Percentiles rank a stretch among this genome's conserved stretches.
These are phyloP conservation scores for Aureobasidium sp. DNA, from an alignment of 2,329 filamentous ascomycete genomes.

Conservation along the genomic window DNA sequence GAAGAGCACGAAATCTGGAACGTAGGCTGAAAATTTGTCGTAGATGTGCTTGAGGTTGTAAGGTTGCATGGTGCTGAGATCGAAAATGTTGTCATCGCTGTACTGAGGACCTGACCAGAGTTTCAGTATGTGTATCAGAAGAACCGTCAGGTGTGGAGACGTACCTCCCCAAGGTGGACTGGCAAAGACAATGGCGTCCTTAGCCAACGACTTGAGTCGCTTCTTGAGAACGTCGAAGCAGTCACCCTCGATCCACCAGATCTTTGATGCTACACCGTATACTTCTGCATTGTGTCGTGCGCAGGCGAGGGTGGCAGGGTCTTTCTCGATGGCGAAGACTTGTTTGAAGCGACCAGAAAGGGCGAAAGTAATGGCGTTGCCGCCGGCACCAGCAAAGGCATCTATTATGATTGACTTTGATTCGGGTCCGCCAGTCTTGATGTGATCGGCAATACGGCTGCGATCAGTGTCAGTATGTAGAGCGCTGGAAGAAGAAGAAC, in stretches of 20 bases:
- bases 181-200: conserved; percentile 57
- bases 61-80: conserved; percentile 79
- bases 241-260: conserved; percentile 82
- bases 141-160: not conserved
- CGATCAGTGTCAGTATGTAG: conserved; percentile 30
- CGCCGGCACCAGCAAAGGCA: conserved; percentile 83
- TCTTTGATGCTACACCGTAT: conserved; percentile 70
- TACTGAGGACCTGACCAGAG: conserved; percentile 52
- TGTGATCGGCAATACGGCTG: conserved; percentile 70
- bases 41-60: conserved; percentile 65
- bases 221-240: conserved; percentile 66
- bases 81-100: conserved; percentile 63
- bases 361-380: conserved; percentile 93
- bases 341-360: conserved; percentile 69
- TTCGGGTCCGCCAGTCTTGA: conserved; percentile 49
- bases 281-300: conserved; percentile 86
- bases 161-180: conserved; percentile 69
- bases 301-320: conserved; percentile 73
- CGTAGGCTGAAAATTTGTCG: conserved; percentile 49
- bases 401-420: conserved; percentile 68
- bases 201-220: conserved; percentile 41
- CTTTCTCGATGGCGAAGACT: conserved; percentile 83
- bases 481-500: not conserved
- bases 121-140: not conserved
- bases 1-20: conserved; percentile 61